Evolutionary conservation across 495 filamentous ascomycete species (phyloP), one percentile per base, ranked within the genome.

Genomic region (Trypethelium eluteriae): DNA sequence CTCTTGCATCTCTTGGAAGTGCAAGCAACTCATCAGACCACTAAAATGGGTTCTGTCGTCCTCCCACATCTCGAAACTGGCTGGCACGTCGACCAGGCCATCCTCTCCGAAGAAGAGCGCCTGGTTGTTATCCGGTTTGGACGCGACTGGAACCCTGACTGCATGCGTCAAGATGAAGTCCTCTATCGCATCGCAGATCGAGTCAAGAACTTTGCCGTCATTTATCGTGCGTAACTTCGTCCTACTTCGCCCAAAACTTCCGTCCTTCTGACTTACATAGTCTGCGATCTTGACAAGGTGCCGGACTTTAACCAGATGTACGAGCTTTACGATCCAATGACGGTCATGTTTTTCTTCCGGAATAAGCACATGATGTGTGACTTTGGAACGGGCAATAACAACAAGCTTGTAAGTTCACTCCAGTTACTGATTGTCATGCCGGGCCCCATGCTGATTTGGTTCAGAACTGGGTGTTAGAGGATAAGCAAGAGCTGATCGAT

Each of bases 321-420:
- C 70, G 80, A 86, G 66, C 80, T 86, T 49, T 86, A 86, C 77
- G 84, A 86, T 69, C 78, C 84, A 2, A 77, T 85, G 67, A 84
- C 84, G 2, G 68, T 85, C 61, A 86, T 87, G 83, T 96, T 94
- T 82, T 98, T 98, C 83, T 98, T 93, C 79, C 85, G 94, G 61
- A 98, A 98, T 76, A 98, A 97, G 77, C 92, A 98, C 77, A 98
- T 98, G 88, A 94, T 95, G 90, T 93, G 89, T 75, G 94, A 97
- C 86, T 94, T 96, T 69, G 93, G 94, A 12, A 98, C 95, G 4
- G 94, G 94, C 71, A 96, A 98, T 79, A 98, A 98, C 77, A 98
- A 98, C 78, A 96, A 96, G 76, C 82, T 96, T 72, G 25, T 25
- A 25, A 25, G 25, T 25, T 25, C 25, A 25, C 25, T 25, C 25